Evolutionary conservation across 2,329 filamentous ascomycete genomes (phyloP).

Genomic region (Elsinoe arachidis): DNA sequence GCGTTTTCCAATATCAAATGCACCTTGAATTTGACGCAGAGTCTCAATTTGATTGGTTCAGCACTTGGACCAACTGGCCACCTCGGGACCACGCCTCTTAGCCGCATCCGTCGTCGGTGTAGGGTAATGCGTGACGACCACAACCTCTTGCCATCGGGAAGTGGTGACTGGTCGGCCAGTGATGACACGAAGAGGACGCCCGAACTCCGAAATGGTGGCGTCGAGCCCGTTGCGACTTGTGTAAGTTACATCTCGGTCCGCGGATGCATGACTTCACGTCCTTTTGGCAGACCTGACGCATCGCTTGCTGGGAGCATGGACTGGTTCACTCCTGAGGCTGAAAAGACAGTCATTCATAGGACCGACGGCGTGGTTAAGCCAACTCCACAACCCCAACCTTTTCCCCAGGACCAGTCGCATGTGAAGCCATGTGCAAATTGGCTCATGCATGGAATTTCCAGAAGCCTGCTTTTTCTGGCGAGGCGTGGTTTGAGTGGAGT

Average conservation of each 20-base stretch:
- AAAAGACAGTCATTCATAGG: background rate
- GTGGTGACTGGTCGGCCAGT: background rate
- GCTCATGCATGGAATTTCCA: constrained; percentile 13
- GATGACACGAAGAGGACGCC: constrained; percentile 2
- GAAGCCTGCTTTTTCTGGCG: constrained; percentile 12
- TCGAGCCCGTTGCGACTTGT: background rate
- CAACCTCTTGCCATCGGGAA: background rate
- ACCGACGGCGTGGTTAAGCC: background rate
- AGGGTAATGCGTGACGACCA: background rate
- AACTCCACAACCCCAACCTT: constrained; percentile 8
- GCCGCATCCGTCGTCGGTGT: background rate
- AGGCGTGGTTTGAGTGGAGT: constrained; percentile 2
- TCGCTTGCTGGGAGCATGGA: background rate
- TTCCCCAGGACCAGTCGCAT: constrained; percentile 9
- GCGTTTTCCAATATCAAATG: constrained; percentile 9
- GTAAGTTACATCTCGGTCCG: constrained; percentile 1
- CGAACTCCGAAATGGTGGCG: constrained; percentile 9
- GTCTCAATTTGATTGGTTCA: constrained; percentile 3
- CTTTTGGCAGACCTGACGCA: background rate
- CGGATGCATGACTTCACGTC: background rate
- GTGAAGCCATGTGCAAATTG: constrained; percentile 10
- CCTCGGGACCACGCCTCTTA: background rate
- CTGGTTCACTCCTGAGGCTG: background rate
- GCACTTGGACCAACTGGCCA: constrained; percentile 4
- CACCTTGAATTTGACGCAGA: background rate